Evolutionary conservation across 2,329 filamentous ascomycete species (phyloP), one percentile per base, ranked within the genome.

Genomic region (Cladosporium cucumerinum): DNA sequence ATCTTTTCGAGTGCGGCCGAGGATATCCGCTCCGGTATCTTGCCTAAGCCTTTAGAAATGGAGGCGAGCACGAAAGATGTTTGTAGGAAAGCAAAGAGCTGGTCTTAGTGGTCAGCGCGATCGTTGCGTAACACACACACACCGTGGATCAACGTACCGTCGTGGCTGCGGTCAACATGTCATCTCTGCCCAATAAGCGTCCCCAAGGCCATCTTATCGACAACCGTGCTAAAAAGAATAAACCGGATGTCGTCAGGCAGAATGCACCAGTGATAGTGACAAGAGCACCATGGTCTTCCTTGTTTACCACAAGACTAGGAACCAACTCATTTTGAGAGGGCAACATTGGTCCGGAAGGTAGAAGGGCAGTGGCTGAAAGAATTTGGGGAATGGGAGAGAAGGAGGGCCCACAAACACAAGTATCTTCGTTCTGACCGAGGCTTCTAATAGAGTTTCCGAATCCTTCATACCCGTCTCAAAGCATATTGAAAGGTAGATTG

Each of bases 291-390:
- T 36, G 43, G 59, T 62, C 59, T 12, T 49, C 18, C 12, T 16
- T 14, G n/a, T 52, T 62, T 30, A 62, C 48, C 16, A 55, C 59
- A 26, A 32, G 28, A 32, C 59, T 62, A 18, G 43, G 39, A 16
- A 18, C 12, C 39, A 59, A 39, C 4, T 51, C 26, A 6, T 51
- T 26, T 7, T 21, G 25, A 26, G 23, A 26, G 48, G 16, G 26
- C 23, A 51, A 26, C 48, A 51, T 51, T 14, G 48, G 8, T 34
- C 18, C 18, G 14, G 26, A 26, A 55, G 21, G 7, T 5, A 32
- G 7, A 28, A 7, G 11, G n/a, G 43, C 43, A 48, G 11, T 25
- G 7, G 43, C 43, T 23, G 43, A n/a, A 25, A 51, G 23, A 5
- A 6, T 16, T 26, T 26, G 5, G 16, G 25, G 12, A 16, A 51